A percentile compares a stretch with the other conserved stretches of the same genome.
phyloP scores from a whole-genome alignment of 2,329 filamentous ascomycete species.

The Fusarium liriodendri region DNA sequence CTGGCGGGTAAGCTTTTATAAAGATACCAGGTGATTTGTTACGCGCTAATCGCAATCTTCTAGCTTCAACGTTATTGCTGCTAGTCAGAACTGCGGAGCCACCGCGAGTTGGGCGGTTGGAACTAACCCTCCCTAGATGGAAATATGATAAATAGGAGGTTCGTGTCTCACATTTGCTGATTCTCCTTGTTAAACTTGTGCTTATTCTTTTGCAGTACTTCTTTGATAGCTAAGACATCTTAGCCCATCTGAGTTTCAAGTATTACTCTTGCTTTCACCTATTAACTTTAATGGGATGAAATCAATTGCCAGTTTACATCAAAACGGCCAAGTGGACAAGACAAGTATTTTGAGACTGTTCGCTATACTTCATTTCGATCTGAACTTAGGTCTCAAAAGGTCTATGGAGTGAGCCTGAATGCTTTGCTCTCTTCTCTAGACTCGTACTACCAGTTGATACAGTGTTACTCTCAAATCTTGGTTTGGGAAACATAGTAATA shows the following conservation, averaged over 20 bases:
- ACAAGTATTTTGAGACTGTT: not conserved
- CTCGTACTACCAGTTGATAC: not conserved
- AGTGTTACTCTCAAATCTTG: not conserved
- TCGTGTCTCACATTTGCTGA: not conserved
- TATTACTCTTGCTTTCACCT: not conserved
- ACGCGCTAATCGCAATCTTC: not conserved
- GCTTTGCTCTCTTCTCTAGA: not conserved
- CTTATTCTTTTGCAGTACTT: not conserved
- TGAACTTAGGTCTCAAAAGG: not conserved
- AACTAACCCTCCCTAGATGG: not conserved
- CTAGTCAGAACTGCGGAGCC: not conserved
- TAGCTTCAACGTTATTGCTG: not conserved
- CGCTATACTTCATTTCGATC: not conserved
- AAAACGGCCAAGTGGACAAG: not conserved
- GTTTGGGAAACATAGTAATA: not conserved
- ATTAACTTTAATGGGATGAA: not conserved
- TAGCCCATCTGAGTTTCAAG: not conserved
- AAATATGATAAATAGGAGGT: not conserved
- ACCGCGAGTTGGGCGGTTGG: not conserved
- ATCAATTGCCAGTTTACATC: not conserved
- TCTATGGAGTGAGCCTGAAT: not conserved
- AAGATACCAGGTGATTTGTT: not conserved
- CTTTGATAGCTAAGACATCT: not conserved
- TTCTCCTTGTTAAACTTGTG: not conserved
- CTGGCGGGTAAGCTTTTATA: not conserved